Base-by-base conservation (phyloP, 352 stramenopile species). In the Globisporangium perplexum region DNA sequence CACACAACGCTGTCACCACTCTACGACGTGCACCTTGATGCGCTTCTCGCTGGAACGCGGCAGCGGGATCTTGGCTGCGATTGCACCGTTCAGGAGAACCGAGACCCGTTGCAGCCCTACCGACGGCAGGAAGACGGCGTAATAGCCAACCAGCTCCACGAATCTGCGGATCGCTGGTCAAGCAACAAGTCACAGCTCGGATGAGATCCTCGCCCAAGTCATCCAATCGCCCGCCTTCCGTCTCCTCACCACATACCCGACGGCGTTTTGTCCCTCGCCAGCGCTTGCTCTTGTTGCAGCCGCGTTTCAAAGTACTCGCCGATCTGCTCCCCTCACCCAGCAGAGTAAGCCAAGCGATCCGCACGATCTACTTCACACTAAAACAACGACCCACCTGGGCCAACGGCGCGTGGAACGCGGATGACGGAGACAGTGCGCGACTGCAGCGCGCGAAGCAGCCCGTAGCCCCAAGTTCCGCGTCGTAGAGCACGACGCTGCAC, bases 401-500 rank as follows among this genome's bases (percentile, higher is more conserved):
- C 15, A 63, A 20, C 5, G 56, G 56, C 28, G 31, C 28, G 18
- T 30, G 33, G 23, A 63, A 63, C 15, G 49, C 26, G 0, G 55
- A 61, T n/a, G 18, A 31, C 7, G 41, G 23, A 18, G 55, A 43
- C 28, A 53, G 53, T 30, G 44, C 41, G 23, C 28, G 55, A 11
- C 20, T 14, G 31, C 55, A 61, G 35, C 62, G 59, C 20, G 42
- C 44, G 20, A 67, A 47, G 10, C 45, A 47, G 15, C 50, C 43
- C 11, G 23, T 55, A 26, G 43, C 38, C 12, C 44, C 57, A 31
- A 70, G 39, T 23, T 24, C 33, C 4, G 59, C 53, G 38, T 67
- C 63, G 51, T 70, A 70, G n/a, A 67, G 48, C 42, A 70, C 48
- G 18, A 66, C 28, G 30, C 63, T 48, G 43, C 63, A 70, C 42